phyloP scores from a whole-genome alignment of 257 asterid species.

The Leonotis leonurus region DNA sequence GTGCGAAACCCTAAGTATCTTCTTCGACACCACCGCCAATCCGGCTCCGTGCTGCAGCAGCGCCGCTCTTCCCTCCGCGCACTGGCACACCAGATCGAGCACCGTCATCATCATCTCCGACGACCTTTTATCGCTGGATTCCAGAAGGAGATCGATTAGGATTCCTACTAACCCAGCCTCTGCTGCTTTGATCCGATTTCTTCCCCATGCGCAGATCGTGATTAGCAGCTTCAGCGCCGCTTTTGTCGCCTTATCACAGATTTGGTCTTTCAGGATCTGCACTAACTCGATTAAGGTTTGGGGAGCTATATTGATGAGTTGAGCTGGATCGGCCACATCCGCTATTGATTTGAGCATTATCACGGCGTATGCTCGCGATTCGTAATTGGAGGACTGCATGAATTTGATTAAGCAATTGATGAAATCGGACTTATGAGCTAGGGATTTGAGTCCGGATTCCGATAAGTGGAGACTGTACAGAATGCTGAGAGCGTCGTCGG shows the following conservation, averaged over 20 bases:
- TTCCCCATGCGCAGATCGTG: conserved; percentile 30
- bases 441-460: conserved; percentile 38
- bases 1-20: conserved; percentile 67
- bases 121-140: conserved; percentile 34
- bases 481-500: conserved; percentile 54
- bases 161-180: conserved; percentile 43
- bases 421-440: conserved; percentile 20
- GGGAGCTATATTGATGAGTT: conserved; percentile 11
- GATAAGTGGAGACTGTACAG: conserved; percentile 55
- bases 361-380: conserved; percentile 55
- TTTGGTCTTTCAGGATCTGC: conserved; percentile 39
- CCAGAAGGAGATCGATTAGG: conserved; percentile 50
- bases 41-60: conserved; percentile 63
- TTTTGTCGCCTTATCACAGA: conserved; percentile 44
- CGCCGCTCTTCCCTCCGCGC: conserved; percentile 78
- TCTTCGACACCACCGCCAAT: conserved; percentile 65
- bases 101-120: conserved; percentile 39
- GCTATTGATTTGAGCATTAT: conserved; percentile 44
- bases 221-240: conserved; percentile 43
- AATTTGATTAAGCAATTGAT: conserved; percentile 34
- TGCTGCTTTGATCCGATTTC: conserved; percentile 50
- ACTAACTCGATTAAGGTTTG: conserved; percentile 38
- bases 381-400: conserved; percentile 48
- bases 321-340: conserved; percentile 30
- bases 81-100: conserved; percentile 60